Percentiles rank a stretch among this genome's conserved stretches.
Conservation (phyloP, 331 rosid genomes). For the Quercus phellos region DNA sequence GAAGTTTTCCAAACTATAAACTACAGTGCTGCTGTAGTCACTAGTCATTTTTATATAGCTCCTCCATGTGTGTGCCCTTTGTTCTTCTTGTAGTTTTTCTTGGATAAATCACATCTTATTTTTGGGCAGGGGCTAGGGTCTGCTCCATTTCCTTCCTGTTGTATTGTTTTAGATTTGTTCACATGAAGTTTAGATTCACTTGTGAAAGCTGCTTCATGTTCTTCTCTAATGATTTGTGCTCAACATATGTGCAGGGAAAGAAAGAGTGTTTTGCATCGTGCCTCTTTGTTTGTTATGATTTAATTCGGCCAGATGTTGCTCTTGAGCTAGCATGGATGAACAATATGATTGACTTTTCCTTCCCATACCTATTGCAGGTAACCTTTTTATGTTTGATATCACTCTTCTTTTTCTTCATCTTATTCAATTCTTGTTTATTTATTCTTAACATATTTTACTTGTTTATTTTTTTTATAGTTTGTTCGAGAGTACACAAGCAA, state of each 20-base stretch:
- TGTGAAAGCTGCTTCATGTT: not conserved
- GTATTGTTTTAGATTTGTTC: not conserved
- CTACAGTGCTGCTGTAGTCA: not conserved
- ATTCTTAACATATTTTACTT: not conserved
- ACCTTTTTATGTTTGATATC: not conserved
- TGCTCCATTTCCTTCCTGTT: not conserved
- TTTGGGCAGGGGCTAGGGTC: not conserved
- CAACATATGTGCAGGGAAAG: slow-evolving; percentile 71
- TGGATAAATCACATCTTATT: not conserved
- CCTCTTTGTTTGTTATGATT: slow-evolving; percentile 92
- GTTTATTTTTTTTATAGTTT: slow-evolving; percentile 27
- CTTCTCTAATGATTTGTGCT: not conserved
- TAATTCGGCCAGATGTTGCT: slow-evolving; percentile 77
- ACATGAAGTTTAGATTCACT: not conserved
- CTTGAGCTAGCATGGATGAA: slow-evolving; percentile 97
- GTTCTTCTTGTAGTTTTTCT: not conserved
- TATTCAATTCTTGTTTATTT: not conserved
- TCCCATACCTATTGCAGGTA: slow-evolving; percentile 92
- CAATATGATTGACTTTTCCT: slow-evolving; percentile 90
- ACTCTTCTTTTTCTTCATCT: not conserved
- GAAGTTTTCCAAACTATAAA: not conserved
- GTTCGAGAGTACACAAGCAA: slow-evolving; percentile 68
- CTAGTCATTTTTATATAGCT: not conserved
- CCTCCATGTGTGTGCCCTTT: not conserved
- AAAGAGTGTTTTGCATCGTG: slow-evolving; percentile 99